These are phyloP conservation scores for Bothriochloa decipiens DNA, from an alignment of 176 grass and related monocot genomes.

Conservation along the genomic window DNA sequence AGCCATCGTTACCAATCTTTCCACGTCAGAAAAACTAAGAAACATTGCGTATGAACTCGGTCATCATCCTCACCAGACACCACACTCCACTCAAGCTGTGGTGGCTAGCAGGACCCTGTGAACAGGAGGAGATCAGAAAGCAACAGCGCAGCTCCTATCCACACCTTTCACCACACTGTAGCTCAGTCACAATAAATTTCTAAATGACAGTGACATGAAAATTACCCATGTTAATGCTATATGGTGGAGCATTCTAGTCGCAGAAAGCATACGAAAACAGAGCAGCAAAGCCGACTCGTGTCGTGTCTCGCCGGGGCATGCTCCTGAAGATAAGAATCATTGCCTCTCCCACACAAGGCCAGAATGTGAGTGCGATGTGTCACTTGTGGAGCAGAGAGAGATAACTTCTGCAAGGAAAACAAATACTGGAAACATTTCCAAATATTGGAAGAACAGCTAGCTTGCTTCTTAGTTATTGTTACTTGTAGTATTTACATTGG, in stretches of 20 bases:
- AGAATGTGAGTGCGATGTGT: background rate
- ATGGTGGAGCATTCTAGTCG: background rate
- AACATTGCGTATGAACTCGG: background rate
- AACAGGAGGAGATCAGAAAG: background rate
- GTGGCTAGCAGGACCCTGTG: background rate
- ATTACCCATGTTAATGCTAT: background rate
- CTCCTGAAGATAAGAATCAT: background rate
- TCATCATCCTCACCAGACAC: background rate
- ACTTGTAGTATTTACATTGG: constrained; percentile 40
- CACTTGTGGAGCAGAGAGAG: background rate
- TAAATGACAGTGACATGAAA: background rate
- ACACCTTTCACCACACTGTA: background rate
- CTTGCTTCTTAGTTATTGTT: background rate
- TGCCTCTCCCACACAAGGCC: background rate
- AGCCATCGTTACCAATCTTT: background rate
- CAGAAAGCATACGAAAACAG: background rate
- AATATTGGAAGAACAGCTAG: constrained; percentile 8
- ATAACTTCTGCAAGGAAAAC: background rate
- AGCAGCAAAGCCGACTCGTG: background rate
- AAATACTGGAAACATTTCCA: background rate
- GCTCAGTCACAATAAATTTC: background rate
- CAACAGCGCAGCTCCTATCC: background rate
- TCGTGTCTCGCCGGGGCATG: background rate
- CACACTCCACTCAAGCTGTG: background rate
- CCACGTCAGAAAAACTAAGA: background rate